Base-by-base conservation (phyloP, 2,329 filamentous ascomycete species). In the Raffaelea ambrosiae region DNA sequence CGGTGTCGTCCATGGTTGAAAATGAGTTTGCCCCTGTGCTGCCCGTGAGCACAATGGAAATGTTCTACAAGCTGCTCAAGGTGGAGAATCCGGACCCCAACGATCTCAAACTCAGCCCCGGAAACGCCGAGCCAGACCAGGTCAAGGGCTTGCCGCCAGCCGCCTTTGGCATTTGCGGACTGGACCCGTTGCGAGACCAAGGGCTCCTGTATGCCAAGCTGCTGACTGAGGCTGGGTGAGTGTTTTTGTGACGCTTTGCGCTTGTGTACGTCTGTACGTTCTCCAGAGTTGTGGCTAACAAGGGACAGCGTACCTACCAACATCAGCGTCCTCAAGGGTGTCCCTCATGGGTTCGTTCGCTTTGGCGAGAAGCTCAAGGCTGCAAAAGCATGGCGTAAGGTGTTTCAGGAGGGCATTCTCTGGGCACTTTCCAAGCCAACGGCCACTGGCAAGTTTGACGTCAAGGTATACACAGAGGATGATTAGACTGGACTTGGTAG, bases 371-470 rank as follows among this genome's bases (percentile, higher is more conserved):
- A 63, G 57, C 48, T 63, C 44, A 67, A 65, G 13, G 61, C 62
- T 53, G 61, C 59, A 4, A 69, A 60, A 48, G 64, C 61, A 58
- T 1, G 58, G 55, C 53, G 79, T 66, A 66, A 75, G 72, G 53
- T 82, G 79, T 3, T 68, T 63, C 18, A 68, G 58, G 40, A 82
- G 21, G 54, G 54, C 31, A 51, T 56, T 13, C 21, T 46, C 5
- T 54, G 50, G 47, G 39, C 42, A 8, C 44, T 83, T 46, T 83
- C 79, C 2, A 59, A 58, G 1, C 76, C 78, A 49, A 72, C 69
- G 3, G 77, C 76, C 53, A 78, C 82, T 52, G 76, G 72, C 44
- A 74, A 68, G 0, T 67, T 69, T 77, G 42, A 45, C 1, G 19
- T 53, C 19, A 41, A 51, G 22, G 52, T 53, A 19, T 41, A 50